phyloP scores from a whole-genome alignment of 768 basidiomycete genomes.

The Rhizopogon roseolus region DNA sequence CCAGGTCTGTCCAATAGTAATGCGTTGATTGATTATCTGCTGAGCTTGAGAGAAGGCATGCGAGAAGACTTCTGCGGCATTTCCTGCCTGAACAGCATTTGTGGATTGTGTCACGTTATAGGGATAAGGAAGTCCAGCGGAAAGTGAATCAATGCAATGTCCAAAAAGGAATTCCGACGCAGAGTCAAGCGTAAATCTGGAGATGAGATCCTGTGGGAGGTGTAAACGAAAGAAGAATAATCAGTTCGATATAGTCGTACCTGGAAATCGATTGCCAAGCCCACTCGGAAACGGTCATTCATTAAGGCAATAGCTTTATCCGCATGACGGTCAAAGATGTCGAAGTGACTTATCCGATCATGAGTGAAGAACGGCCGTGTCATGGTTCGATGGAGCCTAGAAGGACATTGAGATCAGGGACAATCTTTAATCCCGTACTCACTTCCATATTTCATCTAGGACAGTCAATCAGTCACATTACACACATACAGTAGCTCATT shows the following conservation, averaged over 20 bases:
- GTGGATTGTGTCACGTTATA: constrained; percentile 13
- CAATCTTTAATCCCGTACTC: constrained; percentile 8
- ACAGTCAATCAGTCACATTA: constrained; percentile 1
- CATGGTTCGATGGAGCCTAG: constrained; percentile 60
- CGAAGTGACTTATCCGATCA: constrained; percentile 58
- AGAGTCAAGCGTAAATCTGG: constrained; percentile 26
- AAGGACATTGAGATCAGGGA: neutral
- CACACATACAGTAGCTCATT: too few relatives aligned
- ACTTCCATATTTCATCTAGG: constrained; percentile 71
- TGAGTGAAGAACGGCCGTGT: constrained; percentile 67
- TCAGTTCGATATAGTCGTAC: too few relatives aligned
- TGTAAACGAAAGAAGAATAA: neutral
- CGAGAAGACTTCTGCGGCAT: constrained; percentile 23
- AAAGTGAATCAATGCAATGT: constrained; percentile 34
- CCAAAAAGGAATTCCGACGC: constrained; percentile 54
- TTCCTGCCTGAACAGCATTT: constrained; percentile 6
- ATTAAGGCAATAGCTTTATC: constrained; percentile 41
- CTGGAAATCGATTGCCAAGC: constrained; percentile 33
- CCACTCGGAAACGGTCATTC: constrained; percentile 37
- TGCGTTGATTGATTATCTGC: constrained; percentile 21
- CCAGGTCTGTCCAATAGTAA: constrained; percentile 30
- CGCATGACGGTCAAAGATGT: constrained; percentile 54
- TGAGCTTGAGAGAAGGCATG: constrained; percentile 32
- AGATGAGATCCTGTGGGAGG: too few relatives aligned
- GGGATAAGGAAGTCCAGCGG: constrained; percentile 33